phyloP scores from a whole-genome alignment of 2,329 filamentous ascomycete genomes.

The Thielaviopsis punctulata region DNA sequence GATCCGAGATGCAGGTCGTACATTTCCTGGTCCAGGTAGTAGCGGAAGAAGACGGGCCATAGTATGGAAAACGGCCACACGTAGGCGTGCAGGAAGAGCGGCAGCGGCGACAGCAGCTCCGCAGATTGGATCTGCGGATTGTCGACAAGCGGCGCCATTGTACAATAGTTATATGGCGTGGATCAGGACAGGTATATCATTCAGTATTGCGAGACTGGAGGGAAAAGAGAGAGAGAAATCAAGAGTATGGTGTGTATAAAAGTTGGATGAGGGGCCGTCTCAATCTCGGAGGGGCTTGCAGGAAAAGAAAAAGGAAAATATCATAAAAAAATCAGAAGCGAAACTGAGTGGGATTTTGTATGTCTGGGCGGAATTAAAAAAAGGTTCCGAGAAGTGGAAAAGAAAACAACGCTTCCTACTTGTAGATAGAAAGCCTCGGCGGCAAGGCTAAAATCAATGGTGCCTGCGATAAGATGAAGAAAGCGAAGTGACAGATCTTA shows the following conservation, averaged over 20 bases:
- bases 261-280: not conserved
- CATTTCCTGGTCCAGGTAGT: slow-evolving; percentile 66
- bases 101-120: slow-evolving; percentile 73
- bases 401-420: not conserved
- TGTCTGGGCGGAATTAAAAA: not conserved
- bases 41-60: slow-evolving; percentile 81
- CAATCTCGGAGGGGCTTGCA: not conserved
- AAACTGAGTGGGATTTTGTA: not conserved
- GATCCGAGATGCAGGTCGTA: slow-evolving; percentile 85
- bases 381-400: not conserved
- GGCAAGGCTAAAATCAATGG: not conserved
- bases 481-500: not conserved
- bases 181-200: not conserved
- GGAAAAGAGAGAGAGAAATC: no score
- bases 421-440: not conserved
- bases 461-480: not conserved
- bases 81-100: slow-evolving; percentile 68
- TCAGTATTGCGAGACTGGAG: not conserved
- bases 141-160: slow-evolving; percentile 71
- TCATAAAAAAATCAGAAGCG: not conserved
- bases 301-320: not conserved
- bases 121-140: slow-evolving; percentile 78
- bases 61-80: slow-evolving; percentile 82
- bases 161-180: not conserved
- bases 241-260: not conserved